Percentiles rank a stretch among this genome's conserved stretches.
These are phyloP conservation scores for Emmonsia crescens DNA, from an alignment of 2,329 filamentous ascomycete genomes.

Conservation along the genomic window DNA sequence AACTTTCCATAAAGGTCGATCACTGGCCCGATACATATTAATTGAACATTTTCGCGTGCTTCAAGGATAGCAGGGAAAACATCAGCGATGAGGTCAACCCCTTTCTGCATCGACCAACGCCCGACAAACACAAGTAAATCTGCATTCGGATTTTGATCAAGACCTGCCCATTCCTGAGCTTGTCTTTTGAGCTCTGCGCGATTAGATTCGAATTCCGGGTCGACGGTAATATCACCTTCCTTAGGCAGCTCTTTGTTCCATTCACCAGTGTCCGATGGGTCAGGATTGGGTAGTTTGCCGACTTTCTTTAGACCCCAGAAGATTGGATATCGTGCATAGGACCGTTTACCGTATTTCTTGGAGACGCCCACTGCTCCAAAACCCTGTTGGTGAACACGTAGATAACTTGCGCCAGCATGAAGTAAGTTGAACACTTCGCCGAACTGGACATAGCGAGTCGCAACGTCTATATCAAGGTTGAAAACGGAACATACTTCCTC, in stretches of 20 bases:
- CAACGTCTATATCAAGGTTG: conserved; percentile 48
- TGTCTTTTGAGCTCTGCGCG: conserved; percentile 47
- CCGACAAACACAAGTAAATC: conserved; percentile 60
- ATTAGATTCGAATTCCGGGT: conserved; percentile 44
- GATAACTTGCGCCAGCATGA: conserved; percentile 55
- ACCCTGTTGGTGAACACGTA: conserved; percentile 56
- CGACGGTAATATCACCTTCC: conserved; percentile 40
- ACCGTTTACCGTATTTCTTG: conserved; percentile 57
- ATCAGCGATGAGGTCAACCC: conserved; percentile 57
- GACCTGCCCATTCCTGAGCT: conserved; percentile 57
- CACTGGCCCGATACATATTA: conserved; percentile 53
- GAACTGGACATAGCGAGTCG: conserved; percentile 53
- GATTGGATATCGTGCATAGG: conserved; percentile 56
- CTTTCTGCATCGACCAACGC: conserved; percentile 60
- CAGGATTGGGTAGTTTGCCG: conserved; percentile 54
- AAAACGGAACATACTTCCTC: conserved; percentile 56
- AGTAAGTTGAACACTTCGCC: conserved; percentile 59
- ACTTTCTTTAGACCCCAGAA: conserved; percentile 57
- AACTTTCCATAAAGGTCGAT: conserved; percentile 60
- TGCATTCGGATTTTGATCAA: conserved; percentile 50
- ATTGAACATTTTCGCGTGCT: conserved; percentile 47
- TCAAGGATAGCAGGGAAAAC: conserved; percentile 55
- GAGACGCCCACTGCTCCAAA: conserved; percentile 59
- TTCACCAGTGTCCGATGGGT: conserved; percentile 52
- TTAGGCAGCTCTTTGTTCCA: conserved; percentile 47